Evolutionary conservation across 148 eudicot genomes (phyloP).

Genomic region (Diospyros lotus): DNA sequence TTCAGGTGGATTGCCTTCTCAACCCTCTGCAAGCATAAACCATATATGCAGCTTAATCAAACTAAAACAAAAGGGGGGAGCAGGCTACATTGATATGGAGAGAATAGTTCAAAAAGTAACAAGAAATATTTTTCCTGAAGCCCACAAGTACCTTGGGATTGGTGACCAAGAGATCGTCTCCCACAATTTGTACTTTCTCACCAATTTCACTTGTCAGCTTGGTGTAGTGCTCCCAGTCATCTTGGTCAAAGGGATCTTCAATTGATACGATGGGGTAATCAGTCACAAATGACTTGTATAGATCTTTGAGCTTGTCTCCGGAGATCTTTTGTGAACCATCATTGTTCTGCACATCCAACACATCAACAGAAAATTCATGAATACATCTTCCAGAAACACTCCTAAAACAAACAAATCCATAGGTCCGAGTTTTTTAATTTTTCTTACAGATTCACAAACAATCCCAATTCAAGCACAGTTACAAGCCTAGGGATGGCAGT

Average conservation of each 20-base stretch:
- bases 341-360: slow-evolving; percentile 57
- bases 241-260: slow-evolving; percentile 97
- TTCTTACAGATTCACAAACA: neutral
- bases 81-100: neutral
- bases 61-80: neutral
- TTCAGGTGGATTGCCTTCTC: slow-evolving; percentile 80
- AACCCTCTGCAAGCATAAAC: slow-evolving; percentile 61
- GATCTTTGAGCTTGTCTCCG: slow-evolving; percentile 83
- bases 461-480: neutral
- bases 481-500: neutral
- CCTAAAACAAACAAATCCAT: neutral
- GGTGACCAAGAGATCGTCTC: slow-evolving; percentile 97
- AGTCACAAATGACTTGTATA: slow-evolving; percentile 77
- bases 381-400: neutral
- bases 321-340: slow-evolving; percentile 81
- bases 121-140: neutral
- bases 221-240: slow-evolving; percentile 93
- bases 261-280: slow-evolving; percentile 94
- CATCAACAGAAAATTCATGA: neutral
- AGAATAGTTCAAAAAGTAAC: neutral
- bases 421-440: neutral
- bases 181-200: slow-evolving; percentile 81
- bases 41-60: neutral
- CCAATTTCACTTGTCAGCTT: slow-evolving; percentile 75
- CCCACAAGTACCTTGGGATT: slow-evolving; percentile 77